Conservation (phyloP, 2,329 filamentous ascomycete genomes). For the Aspergillus ruber region DNA sequence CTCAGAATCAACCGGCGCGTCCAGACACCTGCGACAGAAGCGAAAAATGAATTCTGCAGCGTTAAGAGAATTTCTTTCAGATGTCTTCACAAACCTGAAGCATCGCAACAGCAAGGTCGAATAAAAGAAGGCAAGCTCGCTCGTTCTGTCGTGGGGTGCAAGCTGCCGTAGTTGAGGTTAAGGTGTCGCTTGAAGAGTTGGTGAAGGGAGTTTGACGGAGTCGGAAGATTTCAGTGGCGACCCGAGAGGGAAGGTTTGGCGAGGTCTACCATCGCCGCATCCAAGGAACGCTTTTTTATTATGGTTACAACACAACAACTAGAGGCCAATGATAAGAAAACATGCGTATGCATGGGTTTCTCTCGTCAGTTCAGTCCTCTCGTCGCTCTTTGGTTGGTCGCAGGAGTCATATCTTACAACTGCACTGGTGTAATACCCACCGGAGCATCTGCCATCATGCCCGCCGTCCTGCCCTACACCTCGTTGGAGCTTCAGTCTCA, state of each 20-base stretch:
- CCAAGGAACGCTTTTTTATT: not conserved
- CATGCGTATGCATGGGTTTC: constrained; percentile 20
- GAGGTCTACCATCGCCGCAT: constrained; percentile 12
- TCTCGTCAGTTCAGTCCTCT: constrained; percentile 4
- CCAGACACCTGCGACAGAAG: constrained; percentile 20
- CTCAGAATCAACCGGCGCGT: constrained; percentile 29
- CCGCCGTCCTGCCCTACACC: constrained; percentile 13
- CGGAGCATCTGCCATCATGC: constrained; percentile 27
- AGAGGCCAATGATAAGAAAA: constrained; percentile 4
- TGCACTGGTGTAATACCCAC: constrained; percentile 16
- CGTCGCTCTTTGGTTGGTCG: not conserved
- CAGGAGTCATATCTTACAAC: not conserved
- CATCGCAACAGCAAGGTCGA: constrained; percentile 14
- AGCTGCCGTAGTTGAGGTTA: constrained; percentile 14
- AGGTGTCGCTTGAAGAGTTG: constrained; percentile 18
- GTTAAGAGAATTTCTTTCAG: constrained; percentile 14
- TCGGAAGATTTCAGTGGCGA: constrained; percentile 31
- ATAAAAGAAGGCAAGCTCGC: constrained; percentile 16
- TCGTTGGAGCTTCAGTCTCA: constrained; percentile 12
- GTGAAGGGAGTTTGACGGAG: constrained; percentile 14
- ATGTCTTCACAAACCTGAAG: constrained; percentile 31
- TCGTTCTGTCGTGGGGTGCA: constrained; percentile 20
- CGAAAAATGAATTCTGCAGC: constrained; percentile 18
- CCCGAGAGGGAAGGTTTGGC: constrained; percentile 25
- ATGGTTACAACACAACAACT: constrained; percentile 1